Conservation (phyloP, 2,329 filamentous ascomycete species). For the Xylariaceae sp. region DNA sequence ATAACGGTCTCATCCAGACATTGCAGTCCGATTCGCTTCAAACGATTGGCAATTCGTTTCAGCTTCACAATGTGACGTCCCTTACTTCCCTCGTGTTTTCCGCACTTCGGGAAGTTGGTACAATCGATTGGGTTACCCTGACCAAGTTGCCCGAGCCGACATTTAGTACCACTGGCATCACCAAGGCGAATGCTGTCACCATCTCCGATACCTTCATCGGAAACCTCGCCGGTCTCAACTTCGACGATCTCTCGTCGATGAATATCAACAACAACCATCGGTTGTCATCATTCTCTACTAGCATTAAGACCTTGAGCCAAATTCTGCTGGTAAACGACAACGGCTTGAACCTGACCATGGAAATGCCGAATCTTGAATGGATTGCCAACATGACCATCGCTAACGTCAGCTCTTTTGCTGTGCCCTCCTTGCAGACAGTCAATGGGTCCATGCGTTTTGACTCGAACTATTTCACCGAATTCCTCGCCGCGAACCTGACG, state of each 20-base stretch:
- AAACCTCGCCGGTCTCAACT: constrained; percentile 74
- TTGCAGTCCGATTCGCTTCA: constrained; percentile 59
- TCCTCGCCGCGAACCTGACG: constrained; percentile 68
- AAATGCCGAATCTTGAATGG: constrained; percentile 72
- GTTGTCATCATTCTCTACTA: constrained; percentile 70
- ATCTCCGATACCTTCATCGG: constrained; percentile 85
- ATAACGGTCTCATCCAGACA: constrained; percentile 58
- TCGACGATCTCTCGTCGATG: constrained; percentile 67
- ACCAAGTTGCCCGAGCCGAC: constrained; percentile 51
- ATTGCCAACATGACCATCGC: constrained; percentile 78
- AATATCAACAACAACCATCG: constrained; percentile 88
- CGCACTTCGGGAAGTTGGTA: constrained; percentile 59
- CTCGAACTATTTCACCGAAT: constrained; percentile 64
- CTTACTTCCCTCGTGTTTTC: constrained; percentile 66
- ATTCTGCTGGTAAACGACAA: constrained; percentile 75
- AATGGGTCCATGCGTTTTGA: constrained; percentile 81
- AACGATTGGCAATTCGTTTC: constrained; percentile 66
- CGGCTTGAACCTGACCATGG: constrained; percentile 64
- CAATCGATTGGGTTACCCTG: constrained; percentile 69
- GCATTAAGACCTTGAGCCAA: constrained; percentile 70
- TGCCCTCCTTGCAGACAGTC: constrained; percentile 68
- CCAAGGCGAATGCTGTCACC: constrained; percentile 60
- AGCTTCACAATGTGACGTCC: constrained; percentile 62
- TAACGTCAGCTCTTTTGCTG: constrained; percentile 69
- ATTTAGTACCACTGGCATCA: constrained; percentile 55